Base-by-base conservation (phyloP, 2,329 filamentous ascomycete genomes). In the Fusarium miscanthi region DNA sequence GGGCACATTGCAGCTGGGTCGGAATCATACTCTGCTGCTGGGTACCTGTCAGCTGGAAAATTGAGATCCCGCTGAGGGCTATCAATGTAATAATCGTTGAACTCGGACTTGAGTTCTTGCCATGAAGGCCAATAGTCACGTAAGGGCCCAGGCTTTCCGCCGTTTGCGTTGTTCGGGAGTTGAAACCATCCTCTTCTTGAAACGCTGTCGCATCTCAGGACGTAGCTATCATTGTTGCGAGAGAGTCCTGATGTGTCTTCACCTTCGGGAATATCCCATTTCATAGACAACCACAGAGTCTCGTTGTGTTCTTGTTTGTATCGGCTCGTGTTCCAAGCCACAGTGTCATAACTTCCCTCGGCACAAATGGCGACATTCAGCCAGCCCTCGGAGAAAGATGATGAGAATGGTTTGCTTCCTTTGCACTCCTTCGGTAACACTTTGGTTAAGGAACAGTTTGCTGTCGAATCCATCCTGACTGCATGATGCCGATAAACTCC, bases 101-200 rank as follows among this genome's bases (percentile, higher is more conserved):
- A 69, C 0, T 43, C 30, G 5, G 27, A 12, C 13, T 6, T 21
- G 7, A 73, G 35, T 2, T 57, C 51, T 12, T 57, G 2, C 14
- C 41, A 8, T 0, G 40, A 63, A 19, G 69, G 63, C 56, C 69
- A 69, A 2, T 45, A 14, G 16, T 69, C 60, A 12, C 63, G 42
- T 5, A 74, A 30, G 4, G 51, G 58, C 0, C 70, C 65, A 4
- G 45, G 7, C 1, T 6, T 31, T 14, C 45, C 48, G 6, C 54
- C 21, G 14, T 73, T 74, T 23, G 27, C 33, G 19, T 45, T n/a
- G 8, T 48, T 76, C 4, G 56, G 40, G 8, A 76, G 59, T 25
- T 73, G 53, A n/a, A 74, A 69, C 42, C 46, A 76, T 3, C 63
- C 74, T 33, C 66, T 59, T 19, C 54, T 69, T 25, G 73, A 73